Conservation (phyloP, 345 rosid genomes). For the Gossypium sturtianum region DNA sequence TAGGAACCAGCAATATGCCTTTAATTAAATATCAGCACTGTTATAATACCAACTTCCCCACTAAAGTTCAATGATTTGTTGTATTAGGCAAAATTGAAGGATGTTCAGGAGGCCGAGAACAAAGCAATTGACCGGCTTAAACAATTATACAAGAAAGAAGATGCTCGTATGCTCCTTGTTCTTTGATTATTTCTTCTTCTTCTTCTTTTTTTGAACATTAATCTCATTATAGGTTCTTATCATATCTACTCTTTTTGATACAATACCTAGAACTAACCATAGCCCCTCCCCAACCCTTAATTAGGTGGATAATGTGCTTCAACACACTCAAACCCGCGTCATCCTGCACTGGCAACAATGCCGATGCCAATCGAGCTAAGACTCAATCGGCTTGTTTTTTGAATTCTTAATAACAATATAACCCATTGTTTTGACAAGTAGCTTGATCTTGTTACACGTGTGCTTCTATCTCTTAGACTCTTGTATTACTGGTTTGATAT, state of each 20-base stretch:
- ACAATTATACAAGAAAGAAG: slow-evolving; percentile 61
- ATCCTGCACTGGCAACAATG: too few species aligned
- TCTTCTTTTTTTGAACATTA: too few species aligned
- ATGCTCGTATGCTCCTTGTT: slow-evolving; percentile 49
- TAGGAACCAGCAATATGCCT: neutral
- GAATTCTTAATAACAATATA: neutral
- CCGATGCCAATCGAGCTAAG: too few species aligned
- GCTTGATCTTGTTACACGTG: neutral
- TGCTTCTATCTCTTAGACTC: neutral
- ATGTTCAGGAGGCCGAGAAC: slow-evolving; percentile 38
- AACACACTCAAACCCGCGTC: too few species aligned
- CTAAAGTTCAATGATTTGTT: slow-evolving; percentile 14
- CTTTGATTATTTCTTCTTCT: neutral
- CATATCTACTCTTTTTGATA: too few species aligned
- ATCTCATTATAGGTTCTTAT: too few species aligned
- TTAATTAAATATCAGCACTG: neutral
- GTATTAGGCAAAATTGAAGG: slow-evolving; percentile 55
- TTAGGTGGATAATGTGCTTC: too few species aligned
- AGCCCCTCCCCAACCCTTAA: too few species aligned
- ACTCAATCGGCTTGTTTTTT: slow-evolving; percentile 4
- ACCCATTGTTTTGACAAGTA: neutral
- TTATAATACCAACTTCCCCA: neutral
- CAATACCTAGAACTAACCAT: too few species aligned
- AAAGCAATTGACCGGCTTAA: slow-evolving; percentile 42
- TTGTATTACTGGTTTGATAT: neutral